A percentile compares a stretch with the other conserved stretches of the same genome.
These are phyloP conservation scores for Thermochaetoides thermophila DNA, from an alignment of 495 filamentous ascomycete species.

Conservation along the genomic window DNA sequence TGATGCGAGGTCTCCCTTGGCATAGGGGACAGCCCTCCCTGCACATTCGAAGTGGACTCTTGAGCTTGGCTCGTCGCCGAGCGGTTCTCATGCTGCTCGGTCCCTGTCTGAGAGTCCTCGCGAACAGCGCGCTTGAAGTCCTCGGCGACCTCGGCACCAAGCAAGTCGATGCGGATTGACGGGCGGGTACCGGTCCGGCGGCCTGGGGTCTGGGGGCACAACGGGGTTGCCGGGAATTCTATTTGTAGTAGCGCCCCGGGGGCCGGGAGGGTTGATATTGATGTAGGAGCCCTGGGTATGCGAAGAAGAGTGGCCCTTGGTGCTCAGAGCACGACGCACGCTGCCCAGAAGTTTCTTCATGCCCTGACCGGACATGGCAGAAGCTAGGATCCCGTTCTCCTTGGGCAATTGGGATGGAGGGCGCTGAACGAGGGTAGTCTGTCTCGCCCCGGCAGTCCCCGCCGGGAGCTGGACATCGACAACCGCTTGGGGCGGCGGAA, in stretches of 20 bases:
- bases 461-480: constrained; percentile 58
- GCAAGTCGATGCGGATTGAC: constrained; percentile 51
- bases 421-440: constrained; percentile 36
- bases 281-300: constrained; percentile 32
- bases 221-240: constrained; percentile 38
- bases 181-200: constrained; percentile 26
- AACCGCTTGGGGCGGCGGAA: constrained; percentile 61
- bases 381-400: constrained; percentile 26
- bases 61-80: too few species aligned
- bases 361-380: constrained; percentile 43
- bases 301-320: constrained; percentile 36
- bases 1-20: too few species aligned
- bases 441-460: constrained; percentile 28
- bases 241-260: constrained; percentile 35
- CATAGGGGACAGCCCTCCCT: too few species aligned
- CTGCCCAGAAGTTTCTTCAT: constrained; percentile 79
- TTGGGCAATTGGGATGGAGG: constrained; percentile 21
- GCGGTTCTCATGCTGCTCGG: constrained; percentile 15
- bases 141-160: constrained; percentile 63
- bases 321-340: constrained; percentile 76
- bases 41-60: too few species aligned
- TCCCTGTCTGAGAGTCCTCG: constrained; percentile 36
- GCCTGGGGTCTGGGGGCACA: constrained; percentile 36
- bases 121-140: constrained; percentile 54
- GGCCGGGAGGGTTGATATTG: constrained; percentile 36